phyloP scores from a whole-genome alignment of 2,329 filamentous ascomycete species.

The Trichophyton simii region DNA sequence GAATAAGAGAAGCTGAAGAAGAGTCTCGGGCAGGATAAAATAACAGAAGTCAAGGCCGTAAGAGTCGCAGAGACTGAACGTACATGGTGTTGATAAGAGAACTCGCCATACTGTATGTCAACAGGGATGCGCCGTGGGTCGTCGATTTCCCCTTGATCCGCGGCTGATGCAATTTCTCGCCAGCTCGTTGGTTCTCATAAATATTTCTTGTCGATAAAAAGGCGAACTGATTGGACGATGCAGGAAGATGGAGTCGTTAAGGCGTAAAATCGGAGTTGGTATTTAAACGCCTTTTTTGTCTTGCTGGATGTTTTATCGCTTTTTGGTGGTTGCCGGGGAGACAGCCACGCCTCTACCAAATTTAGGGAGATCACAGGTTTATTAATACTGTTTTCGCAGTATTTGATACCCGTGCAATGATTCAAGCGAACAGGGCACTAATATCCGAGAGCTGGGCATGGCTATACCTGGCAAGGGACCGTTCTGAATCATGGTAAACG shows the following conservation, averaged over 20 bases:
- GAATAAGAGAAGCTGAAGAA: background rate
- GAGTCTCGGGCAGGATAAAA: background rate
- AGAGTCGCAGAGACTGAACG: background rate
- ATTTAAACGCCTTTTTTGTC: background rate
- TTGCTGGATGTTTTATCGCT: background rate
- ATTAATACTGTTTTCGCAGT: too few relatives aligned
- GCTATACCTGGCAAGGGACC: background rate
- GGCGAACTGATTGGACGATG: background rate
- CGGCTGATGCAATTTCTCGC: background rate
- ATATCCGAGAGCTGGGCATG: too few relatives aligned
- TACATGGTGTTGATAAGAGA: conserved; percentile 5
- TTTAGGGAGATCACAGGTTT: too few relatives aligned
- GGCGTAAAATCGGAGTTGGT: too few relatives aligned
- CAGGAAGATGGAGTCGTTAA: background rate
- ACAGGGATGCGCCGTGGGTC: background rate
- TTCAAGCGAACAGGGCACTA: too few relatives aligned
- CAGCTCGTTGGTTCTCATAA: background rate
- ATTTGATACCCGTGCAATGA: too few relatives aligned
- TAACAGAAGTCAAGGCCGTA: background rate
- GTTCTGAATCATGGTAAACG: too few relatives aligned
- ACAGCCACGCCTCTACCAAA: background rate
- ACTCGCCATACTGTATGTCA: background rate
- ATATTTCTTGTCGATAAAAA: background rate
- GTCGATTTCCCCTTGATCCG: background rate
- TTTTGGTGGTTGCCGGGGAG: background rate